phyloP scores from a whole-genome alignment of 2,329 filamentous ascomycete species.

The Stachybotrys chlorohalonatus region DNA sequence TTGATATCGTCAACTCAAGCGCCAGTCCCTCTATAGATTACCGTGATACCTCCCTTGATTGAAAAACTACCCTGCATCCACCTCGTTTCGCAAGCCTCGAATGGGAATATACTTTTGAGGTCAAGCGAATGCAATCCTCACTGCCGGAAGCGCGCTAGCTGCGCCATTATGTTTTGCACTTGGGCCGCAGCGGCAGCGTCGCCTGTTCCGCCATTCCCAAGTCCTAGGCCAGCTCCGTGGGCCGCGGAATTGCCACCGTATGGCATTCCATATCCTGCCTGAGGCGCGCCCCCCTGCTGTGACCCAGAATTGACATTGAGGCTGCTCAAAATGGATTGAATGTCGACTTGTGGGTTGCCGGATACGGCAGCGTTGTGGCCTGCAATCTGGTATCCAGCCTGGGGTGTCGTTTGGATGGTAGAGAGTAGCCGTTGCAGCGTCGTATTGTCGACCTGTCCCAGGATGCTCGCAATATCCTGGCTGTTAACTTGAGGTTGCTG shows the following conservation, averaged over 20 bases:
- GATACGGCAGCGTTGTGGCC: slow-evolving; percentile 12
- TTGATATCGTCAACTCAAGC: background rate
- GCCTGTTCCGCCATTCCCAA: slow-evolving; percentile 11
- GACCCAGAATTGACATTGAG: slow-evolving; percentile 19
- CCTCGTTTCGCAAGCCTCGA: too few relatives aligned
- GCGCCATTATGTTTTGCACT: slow-evolving; percentile 67
- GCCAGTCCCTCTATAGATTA: background rate
- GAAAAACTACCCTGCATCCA: too few relatives aligned
- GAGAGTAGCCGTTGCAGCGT: slow-evolving; percentile 63
- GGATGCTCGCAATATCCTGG: slow-evolving; percentile 53
- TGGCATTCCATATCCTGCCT: slow-evolving; percentile 15
- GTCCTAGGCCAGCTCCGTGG: slow-evolving; percentile 15
- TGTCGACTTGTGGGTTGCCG: slow-evolving; percentile 26
- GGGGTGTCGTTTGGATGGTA: slow-evolving; percentile 34
- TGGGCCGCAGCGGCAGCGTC: slow-evolving; percentile 35
- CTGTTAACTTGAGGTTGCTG: slow-evolving; percentile 20
- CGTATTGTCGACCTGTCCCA: slow-evolving; percentile 58
- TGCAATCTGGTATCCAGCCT: slow-evolving; percentile 9
- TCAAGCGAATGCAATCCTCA: slow-evolving; percentile 11
- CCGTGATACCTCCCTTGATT: background rate
- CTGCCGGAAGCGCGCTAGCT: slow-evolving; percentile 57
- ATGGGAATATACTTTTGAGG: too few relatives aligned
- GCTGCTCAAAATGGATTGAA: slow-evolving; percentile 36
- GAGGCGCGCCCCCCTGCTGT: slow-evolving; percentile 13
- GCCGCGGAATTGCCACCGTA: slow-evolving; percentile 19